Conservation (phyloP, 257 asterid species). For the Dorcoceras hygrometricum region DNA sequence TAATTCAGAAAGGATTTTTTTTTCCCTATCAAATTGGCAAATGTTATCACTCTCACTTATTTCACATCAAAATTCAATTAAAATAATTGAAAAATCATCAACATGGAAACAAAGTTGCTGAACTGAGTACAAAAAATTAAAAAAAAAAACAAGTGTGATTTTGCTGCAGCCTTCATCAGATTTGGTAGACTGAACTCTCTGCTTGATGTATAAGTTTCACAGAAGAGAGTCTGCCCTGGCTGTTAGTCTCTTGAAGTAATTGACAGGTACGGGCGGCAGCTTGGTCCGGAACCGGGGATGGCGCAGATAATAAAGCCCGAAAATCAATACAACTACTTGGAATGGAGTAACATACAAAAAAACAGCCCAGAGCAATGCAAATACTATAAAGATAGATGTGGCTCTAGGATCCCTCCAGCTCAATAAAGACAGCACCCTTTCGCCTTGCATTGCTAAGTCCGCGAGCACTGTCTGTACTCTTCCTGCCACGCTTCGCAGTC, state of each 20-base stretch:
- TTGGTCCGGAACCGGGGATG: constrained; percentile 77
- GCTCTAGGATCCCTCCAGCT: constrained; percentile 93
- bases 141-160: not conserved
- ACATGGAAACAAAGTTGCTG: too few species aligned
- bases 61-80: too few species aligned
- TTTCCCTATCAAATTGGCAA: too few species aligned
- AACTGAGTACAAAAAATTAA: not conserved
- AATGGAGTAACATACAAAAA: constrained; percentile 80
- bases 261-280: constrained; percentile 72
- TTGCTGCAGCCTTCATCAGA: constrained; percentile 34
- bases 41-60: too few species aligned
- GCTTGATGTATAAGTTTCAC: constrained; percentile 37
- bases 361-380: constrained; percentile 64
- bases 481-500: constrained; percentile 64
- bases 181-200: constrained; percentile 32
- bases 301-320: constrained; percentile 62
- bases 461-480: constrained; percentile 76
- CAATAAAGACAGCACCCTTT: constrained; percentile 64
- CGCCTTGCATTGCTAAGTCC: constrained; percentile 88
- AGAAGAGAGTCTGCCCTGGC: constrained; percentile 71
- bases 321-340: constrained; percentile 60
- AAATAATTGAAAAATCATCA: too few species aligned
- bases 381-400: constrained; percentile 60
- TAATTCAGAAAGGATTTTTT: too few species aligned
- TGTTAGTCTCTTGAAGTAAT: constrained; percentile 92